Evolutionary conservation across 2,329 filamentous ascomycete species (phyloP), one percentile per base, ranked within the genome.

Genomic region (Pseudocercospora macadamiae): DNA sequence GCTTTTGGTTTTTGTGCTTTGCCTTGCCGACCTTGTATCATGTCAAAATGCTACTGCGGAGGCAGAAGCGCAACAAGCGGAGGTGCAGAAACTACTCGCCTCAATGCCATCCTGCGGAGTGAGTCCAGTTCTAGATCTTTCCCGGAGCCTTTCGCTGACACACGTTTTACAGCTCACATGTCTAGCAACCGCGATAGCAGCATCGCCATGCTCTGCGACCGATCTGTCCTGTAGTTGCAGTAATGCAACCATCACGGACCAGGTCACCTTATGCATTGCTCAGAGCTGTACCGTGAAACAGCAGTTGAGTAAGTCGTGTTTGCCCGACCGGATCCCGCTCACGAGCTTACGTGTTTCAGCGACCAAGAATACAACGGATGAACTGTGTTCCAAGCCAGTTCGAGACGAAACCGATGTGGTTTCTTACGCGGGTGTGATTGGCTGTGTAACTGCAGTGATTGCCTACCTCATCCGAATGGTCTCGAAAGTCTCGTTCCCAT

Each of bases 301-400:
- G 28, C 53, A 55, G 19, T 34, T 59, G 30, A 59, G 49, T 58
- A 47, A 28, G 48, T n/a, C n/a, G n/a, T n/a, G n/a, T n/a, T n/a
- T n/a, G n/a, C n/a, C n/a, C n/a, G n/a, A n/a, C n/a, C n/a, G n/a
- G n/a, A n/a, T n/a, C n/a, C n/a, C n/a, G n/a, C n/a, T n/a, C n/a
- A n/a, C n/a, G n/a, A 18, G 16, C 34, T 42, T 19, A 48, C 14
- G 6, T 16, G 10, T 5, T 14, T n/a, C 52, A 62, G 55, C 54
- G 6, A 58, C 60, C 25, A 62, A 64, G 34, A 64, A 64, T 36
- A 62, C 56, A 5, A 64, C 62, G 4, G 54, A 57, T 21, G 60
- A 57, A 18, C 14, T 64, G 23, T 64, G 62, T 42, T 25, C 47
- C 5, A 45, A 45, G n/a, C 54, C 60, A 3, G 25, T 58, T 2